A percentile compares a stretch with the other conserved stretches of the same genome.
phyloP scores from a whole-genome alignment of 1,139 yeast species.

The Pichia sp. region DNA sequence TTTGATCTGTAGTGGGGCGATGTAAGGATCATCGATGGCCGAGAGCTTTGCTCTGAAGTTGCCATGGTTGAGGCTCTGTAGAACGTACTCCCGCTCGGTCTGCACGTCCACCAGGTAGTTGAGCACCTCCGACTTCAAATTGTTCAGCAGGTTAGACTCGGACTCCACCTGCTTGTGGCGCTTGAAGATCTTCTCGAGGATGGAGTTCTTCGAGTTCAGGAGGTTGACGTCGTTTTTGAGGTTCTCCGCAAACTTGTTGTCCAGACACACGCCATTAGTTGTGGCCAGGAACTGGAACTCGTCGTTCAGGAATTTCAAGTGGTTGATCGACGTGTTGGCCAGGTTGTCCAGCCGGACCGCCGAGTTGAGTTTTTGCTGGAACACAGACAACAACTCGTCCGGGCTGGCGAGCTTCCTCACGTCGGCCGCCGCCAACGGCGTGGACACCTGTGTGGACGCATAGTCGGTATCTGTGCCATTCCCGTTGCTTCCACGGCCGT shows the following conservation, averaged over 20 bases:
- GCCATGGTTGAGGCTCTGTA: slow-evolving; percentile 9
- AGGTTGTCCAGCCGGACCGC: slow-evolving; percentile 27
- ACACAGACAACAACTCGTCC: slow-evolving; percentile 22
- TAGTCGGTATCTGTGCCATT: background rate
- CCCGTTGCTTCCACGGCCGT: background rate
- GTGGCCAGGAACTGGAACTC: slow-evolving; percentile 29
- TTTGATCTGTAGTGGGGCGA: slow-evolving; percentile 9
- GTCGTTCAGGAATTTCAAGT: slow-evolving; percentile 25
- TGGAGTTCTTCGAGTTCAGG: slow-evolving; percentile 19
- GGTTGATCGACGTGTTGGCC: slow-evolving; percentile 23
- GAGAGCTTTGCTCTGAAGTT: slow-evolving; percentile 6
- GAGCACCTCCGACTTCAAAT: slow-evolving; percentile 22
- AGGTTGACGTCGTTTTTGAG: slow-evolving; percentile 23
- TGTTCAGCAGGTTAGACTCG: slow-evolving; percentile 20
- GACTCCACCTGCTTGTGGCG: slow-evolving; percentile 23
- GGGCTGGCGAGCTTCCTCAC: slow-evolving; percentile 6
- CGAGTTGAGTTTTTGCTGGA: slow-evolving; percentile 23
- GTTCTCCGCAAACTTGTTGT: slow-evolving; percentile 22
- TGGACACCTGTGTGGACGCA: background rate
- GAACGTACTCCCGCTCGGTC: slow-evolving; percentile 18
- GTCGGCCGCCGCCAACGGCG: background rate
- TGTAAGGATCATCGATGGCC: slow-evolving; percentile 10
- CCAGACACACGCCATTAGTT: slow-evolving; percentile 26
- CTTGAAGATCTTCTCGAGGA: slow-evolving; percentile 27
- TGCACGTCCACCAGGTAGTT: slow-evolving; percentile 21